Conservation (phyloP, 495 filamentous ascomycete species). For the Tuber umbilicatum region DNA sequence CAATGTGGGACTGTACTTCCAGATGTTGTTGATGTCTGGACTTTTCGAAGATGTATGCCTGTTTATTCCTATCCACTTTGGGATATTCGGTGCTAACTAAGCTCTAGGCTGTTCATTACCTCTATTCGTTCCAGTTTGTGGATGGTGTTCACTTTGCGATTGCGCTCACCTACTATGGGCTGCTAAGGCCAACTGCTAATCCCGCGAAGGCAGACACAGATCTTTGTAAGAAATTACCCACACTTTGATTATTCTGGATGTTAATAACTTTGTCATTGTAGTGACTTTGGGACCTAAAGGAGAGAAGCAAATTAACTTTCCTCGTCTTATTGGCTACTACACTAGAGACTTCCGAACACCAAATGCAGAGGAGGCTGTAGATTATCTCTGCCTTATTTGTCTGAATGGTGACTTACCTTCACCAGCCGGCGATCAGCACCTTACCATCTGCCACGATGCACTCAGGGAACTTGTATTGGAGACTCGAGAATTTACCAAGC, state of each 20-base stretch:
- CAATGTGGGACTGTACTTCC: conserved; percentile 83
- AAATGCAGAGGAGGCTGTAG: conserved; percentile 75
- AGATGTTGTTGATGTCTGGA: conserved; percentile 78
- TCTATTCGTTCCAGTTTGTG: conserved; percentile 81
- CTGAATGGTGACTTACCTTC: conserved; percentile 80
- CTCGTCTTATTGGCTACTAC: conserved; percentile 85
- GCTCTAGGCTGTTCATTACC: conserved; percentile 67
- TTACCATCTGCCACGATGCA: conserved; percentile 80
- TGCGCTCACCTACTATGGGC: conserved; percentile 80
- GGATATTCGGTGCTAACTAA: conserved; percentile 1
- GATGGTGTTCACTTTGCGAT: conserved; percentile 94
- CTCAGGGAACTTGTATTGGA: conserved; percentile 92
- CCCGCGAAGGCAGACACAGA: conserved; percentile 30
- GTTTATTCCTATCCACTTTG: not conserved
- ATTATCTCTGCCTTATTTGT: conserved; percentile 89
- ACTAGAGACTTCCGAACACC: conserved; percentile 90
- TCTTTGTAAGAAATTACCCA: conserved; percentile 7
- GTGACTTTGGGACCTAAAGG: conserved; percentile 59
- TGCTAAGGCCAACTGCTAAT: conserved; percentile 54
- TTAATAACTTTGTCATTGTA: conserved; percentile 34
- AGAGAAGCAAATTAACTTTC: conserved; percentile 88
- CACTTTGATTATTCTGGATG: not conserved
- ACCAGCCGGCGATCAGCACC: conserved; percentile 65
- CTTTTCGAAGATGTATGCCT: conserved; percentile 69
- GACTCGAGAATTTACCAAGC: conserved; percentile 83